A percentile compares a stretch with the other conserved stretches of the same genome.
Conservation (phyloP, 768 basidiomycete genomes). For the Favolaschia claudopus region DNA sequence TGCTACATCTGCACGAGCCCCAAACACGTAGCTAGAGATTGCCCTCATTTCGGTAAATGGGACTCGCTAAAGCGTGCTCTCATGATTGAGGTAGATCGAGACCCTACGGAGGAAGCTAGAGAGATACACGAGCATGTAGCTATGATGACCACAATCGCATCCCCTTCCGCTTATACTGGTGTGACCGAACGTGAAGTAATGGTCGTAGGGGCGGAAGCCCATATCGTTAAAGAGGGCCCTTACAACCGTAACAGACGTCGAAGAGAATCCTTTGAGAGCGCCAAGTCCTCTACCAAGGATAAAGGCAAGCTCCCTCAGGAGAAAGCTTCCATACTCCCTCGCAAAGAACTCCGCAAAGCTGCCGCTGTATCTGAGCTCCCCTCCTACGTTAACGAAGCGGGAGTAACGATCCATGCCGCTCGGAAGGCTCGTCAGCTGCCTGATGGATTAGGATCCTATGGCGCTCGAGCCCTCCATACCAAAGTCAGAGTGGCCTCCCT, state of each 20-base stretch:
- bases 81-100: conserved; percentile 19
- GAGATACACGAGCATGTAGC: conserved; percentile 21
- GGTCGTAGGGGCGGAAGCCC: neutral
- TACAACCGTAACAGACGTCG: neutral
- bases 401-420: conserved; percentile 22
- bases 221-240: neutral
- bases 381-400: neutral
- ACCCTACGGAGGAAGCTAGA: neutral
- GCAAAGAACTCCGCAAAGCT: neutral
- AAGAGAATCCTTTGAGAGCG: no score
- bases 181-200: conserved; percentile 1
- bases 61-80: neutral
- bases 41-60: conserved; percentile 23
- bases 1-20: conserved; percentile 29
- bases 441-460: neutral
- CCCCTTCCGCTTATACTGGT: conserved; percentile 7
- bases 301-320: no score
- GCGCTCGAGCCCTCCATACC: conserved; percentile 1
- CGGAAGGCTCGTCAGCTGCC: conserved; percentile 15
- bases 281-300: no score
- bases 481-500: neutral
- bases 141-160: conserved; percentile 17
- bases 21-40: conserved; percentile 21
- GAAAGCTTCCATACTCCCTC: no score
- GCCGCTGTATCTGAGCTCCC: conserved; percentile 18